These are phyloP conservation scores for Fusarium dlaminii DNA, from an alignment of 2,329 filamentous ascomycete species.

Conservation along the genomic window DNA sequence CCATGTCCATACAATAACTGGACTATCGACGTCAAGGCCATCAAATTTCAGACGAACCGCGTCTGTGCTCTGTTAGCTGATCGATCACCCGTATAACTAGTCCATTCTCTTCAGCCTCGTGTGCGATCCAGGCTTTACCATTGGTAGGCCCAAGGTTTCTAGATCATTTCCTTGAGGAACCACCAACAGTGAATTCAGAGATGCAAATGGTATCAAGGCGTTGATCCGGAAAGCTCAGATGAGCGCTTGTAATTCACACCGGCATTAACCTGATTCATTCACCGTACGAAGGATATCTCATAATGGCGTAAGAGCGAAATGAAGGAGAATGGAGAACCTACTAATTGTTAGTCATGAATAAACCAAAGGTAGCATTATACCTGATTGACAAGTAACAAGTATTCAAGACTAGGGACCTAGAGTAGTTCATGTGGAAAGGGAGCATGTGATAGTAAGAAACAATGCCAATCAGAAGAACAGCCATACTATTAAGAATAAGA, in stretches of 20 bases:
- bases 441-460: neutral
- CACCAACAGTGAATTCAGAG: neutral
- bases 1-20: neutral
- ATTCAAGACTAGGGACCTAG: neutral
- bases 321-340: neutral
- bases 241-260: neutral
- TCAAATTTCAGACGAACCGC: neutral
- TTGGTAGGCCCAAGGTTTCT: conserved; percentile 13
- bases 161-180: neutral
- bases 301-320: neutral
- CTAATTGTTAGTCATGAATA: neutral
- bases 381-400: neutral
- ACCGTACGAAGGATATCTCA: neutral
- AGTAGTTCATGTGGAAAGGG: neutral
- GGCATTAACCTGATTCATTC: conserved; percentile 5
- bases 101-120: conserved; percentile 24
- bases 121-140: conserved; percentile 7
- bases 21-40: neutral
- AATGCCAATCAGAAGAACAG: neutral
- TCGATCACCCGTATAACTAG: conserved; percentile 11
- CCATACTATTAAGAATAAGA: neutral
- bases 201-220: neutral
- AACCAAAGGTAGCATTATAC: neutral
- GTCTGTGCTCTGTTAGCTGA: conserved; percentile 29
- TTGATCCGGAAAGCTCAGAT: neutral